Percentiles rank a stretch among this genome's conserved stretches.
Evolutionary conservation across 768 basidiomycete genomes (phyloP).

Genomic region (Rubroboletus satanas): DNA sequence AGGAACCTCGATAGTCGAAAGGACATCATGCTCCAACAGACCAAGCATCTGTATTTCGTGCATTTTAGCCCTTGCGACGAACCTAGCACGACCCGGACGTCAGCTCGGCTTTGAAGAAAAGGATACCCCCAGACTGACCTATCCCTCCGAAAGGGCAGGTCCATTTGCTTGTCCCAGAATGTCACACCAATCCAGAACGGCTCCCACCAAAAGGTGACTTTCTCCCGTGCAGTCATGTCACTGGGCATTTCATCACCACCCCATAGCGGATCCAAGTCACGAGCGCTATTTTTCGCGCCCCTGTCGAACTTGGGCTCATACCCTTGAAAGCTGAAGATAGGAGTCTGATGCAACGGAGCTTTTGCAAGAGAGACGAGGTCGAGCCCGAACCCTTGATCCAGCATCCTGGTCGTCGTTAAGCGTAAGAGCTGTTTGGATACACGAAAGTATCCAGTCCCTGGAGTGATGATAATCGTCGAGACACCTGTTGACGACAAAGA

Average conservation of each 20-base stretch:
- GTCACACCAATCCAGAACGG: conserved; percentile 81
- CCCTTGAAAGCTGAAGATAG: conserved; percentile 86
- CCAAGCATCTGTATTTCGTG: conserved; percentile 96
- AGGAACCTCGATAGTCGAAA: conserved; percentile 85
- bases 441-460: conserved; percentile 90
- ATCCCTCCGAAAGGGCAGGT: conserved; percentile 75
- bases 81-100: conserved; percentile 45
- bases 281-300: conserved; percentile 42
- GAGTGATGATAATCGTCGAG: conserved; percentile 81
- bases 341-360: conserved; percentile 88
- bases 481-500: conserved; percentile 87
- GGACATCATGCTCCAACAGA: conserved; percentile 84
- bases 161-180: conserved; percentile 87
- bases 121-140: conserved; percentile 41
- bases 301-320: conserved; percentile 54
- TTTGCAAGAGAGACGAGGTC: conserved; percentile 89
- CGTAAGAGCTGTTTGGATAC: conserved; percentile 88
- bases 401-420: conserved; percentile 87
- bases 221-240: conserved; percentile 35
- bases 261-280: conserved; percentile 71
- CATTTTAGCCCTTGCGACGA: conserved; percentile 94
- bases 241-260: conserved; percentile 53
- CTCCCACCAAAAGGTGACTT: conserved; percentile 81
- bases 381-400: conserved; percentile 89
- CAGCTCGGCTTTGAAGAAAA: neutral